Conservation (phyloP, 2,329 filamentous ascomycete genomes). For the Xylariaceae sp. region DNA sequence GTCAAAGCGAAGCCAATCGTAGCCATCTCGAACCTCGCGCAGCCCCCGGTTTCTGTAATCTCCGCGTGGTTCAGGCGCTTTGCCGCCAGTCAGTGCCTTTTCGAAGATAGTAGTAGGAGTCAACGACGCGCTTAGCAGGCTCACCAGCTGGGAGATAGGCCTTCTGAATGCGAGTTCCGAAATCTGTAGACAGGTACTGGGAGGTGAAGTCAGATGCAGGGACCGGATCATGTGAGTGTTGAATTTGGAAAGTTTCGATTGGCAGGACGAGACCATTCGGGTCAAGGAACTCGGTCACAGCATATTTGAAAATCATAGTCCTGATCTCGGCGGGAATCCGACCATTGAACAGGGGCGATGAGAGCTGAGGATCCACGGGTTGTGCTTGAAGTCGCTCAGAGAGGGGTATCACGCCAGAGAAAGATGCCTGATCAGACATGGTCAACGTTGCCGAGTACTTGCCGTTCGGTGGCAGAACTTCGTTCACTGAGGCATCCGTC, state of each 20-base stretch:
- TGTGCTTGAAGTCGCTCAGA: slow-evolving; percentile 13
- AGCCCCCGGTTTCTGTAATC: background rate
- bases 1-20: slow-evolving; percentile 32
- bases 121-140: no score
- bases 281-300: slow-evolving; percentile 23
- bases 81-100: background rate
- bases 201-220: slow-evolving; percentile 3
- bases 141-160: no score
- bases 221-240: slow-evolving; percentile 18
- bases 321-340: slow-evolving; percentile 31
- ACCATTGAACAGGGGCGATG: slow-evolving; percentile 19
- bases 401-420: slow-evolving; percentile 6
- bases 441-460: background rate
- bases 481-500: no score
- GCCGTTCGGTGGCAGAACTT: background rate
- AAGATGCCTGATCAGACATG: background rate
- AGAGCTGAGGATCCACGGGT: slow-evolving; percentile 16
- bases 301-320: slow-evolving; percentile 32
- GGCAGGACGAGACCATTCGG: slow-evolving; percentile 1
- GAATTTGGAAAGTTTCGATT: slow-evolving; percentile 8
- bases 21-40: background rate
- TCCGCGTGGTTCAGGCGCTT: background rate
- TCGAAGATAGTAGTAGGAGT: background rate
- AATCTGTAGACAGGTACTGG: background rate
- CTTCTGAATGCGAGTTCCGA: no score